Conservation (phyloP, 148 eudicot species). For the Camellia lanceoleosa region DNA sequence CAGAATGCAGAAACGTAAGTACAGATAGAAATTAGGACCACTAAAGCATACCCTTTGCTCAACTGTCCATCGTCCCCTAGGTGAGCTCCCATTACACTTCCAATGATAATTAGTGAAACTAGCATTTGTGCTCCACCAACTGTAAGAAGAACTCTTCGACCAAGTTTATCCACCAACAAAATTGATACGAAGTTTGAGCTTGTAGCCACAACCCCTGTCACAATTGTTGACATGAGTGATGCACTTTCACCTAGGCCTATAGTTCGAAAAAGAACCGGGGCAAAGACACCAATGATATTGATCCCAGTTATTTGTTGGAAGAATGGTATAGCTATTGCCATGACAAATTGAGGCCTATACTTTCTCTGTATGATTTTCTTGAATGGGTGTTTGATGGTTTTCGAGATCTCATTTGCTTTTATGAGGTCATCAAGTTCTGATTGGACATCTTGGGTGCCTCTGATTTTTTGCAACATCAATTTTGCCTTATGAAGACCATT, state of each 20-base stretch:
- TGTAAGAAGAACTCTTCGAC: conserved; percentile 27
- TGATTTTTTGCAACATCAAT: conserved; percentile 26
- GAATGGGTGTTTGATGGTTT: conserved; percentile 20
- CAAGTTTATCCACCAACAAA: conserved; percentile 16
- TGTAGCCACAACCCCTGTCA: conserved; percentile 25
- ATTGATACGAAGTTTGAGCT: conserved; percentile 31
- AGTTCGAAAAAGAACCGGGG: conserved; percentile 40
- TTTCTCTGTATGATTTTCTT: conserved; percentile 15
- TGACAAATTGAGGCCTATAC: conserved; percentile 43
- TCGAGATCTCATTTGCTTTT: conserved; percentile 27
- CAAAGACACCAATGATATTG: conserved; percentile 38
- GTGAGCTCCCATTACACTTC: conserved; percentile 24
- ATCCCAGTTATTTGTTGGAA: conserved; percentile 46
- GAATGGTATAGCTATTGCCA: conserved; percentile 42
- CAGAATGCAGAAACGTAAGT: conserved; percentile 30
- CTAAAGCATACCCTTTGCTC: conserved; percentile 12
- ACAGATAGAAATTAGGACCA: conserved; percentile 27
- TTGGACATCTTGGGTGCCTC: conserved; percentile 39
- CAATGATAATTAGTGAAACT: conserved; percentile 13
- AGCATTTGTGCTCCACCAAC: conserved; percentile 36
- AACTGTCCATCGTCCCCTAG: conserved; percentile 22
- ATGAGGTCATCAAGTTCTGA: conserved; percentile 38
- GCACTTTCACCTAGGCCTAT: conserved; percentile 48
- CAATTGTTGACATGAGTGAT: conserved; percentile 37
- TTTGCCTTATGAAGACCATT: conserved; percentile 26